Base-by-base conservation (phyloP, 1,284 basidiomycete species). In the Ganoderma leucocontextum region DNA sequence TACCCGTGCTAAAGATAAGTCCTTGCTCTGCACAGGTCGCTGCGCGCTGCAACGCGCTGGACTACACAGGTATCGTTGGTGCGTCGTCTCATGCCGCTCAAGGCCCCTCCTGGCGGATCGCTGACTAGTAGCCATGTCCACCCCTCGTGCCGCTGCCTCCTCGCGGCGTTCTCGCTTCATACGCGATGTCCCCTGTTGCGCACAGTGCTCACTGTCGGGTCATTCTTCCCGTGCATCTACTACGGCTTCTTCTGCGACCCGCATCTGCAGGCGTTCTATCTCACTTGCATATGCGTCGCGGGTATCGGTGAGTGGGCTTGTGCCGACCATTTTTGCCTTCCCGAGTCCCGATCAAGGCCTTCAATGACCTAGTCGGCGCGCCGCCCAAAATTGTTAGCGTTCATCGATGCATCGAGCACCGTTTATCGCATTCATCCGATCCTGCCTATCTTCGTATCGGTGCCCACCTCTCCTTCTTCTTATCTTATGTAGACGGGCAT, bases 171-270 rank as follows among this genome's bases (percentile, higher is more conserved):
- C 38, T 25, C 33, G 33, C 15, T 10, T 13, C 35, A 38, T 44
- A 5, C 22, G 42, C 19, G 33, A 8, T 19, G 33, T 25, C 38
- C 13, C 35, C 25, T 12, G 19, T 44, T 61, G 12, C 4, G 10
- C 36, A 2, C 47, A 67, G 70, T 64, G 41, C 83, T 91, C 44
- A 97, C 87, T 65, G 91, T 95, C 53, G 95, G 95, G 55, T 95
- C 93, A 38, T 94, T 94, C 78, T 89, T 91, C 71, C 93, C 94
- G 2, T 89, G 86, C 70, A 82, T 94, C 49, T 90, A 89, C 76
- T 93, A 92, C 75, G 89, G 87, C 2, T 93, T 94, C 79, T 91
- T 85, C 79, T 93, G 92, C 76, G 82, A 91, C 29, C 80, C 83
- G 12, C 75, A 80, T 59, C 81, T 84, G 60, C 88, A 88, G 76